Evolutionary conservation across 306 rosid genomes (phyloP).

Genomic region (cucumber (Cucumis sativus)): DNA sequence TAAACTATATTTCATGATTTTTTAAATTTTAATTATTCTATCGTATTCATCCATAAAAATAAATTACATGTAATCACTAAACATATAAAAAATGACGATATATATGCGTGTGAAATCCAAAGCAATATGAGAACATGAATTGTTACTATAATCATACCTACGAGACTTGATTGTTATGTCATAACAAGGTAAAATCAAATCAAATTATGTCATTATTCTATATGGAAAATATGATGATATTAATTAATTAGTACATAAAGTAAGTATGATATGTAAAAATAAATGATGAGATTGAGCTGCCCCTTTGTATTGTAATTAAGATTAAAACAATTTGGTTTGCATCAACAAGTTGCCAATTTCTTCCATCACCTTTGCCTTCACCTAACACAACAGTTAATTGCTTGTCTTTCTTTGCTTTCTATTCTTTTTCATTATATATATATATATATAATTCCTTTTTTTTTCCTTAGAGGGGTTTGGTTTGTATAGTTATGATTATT

Average conservation of each 20-base stretch:
- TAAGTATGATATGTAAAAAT: neutral
- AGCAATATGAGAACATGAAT: too few species aligned
- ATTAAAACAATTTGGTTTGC: neutral
- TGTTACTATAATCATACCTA: too few species aligned
- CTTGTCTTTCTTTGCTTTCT: neutral
- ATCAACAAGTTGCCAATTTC: neutral
- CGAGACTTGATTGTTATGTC: too few species aligned
- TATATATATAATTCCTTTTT: neutral
- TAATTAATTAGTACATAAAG: neutral
- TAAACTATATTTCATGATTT: too few species aligned
- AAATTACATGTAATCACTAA: too few species aligned
- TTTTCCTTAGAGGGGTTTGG: neutral
- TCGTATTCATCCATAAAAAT: too few species aligned
- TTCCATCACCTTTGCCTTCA: neutral
- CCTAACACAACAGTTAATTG: slow-evolving; percentile 3
- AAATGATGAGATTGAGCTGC: neutral
- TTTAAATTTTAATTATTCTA: too few species aligned
- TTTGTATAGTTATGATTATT: neutral
- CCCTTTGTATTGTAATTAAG: neutral
- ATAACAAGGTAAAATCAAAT: too few species aligned
- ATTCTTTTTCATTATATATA: neutral
- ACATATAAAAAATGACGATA: too few species aligned
- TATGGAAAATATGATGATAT: too few species aligned
- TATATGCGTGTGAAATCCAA: too few species aligned
- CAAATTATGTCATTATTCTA: too few species aligned